Base-by-base conservation (phyloP, 805 yeast species). In the Vanderwaltozyma tropicalis region DNA sequence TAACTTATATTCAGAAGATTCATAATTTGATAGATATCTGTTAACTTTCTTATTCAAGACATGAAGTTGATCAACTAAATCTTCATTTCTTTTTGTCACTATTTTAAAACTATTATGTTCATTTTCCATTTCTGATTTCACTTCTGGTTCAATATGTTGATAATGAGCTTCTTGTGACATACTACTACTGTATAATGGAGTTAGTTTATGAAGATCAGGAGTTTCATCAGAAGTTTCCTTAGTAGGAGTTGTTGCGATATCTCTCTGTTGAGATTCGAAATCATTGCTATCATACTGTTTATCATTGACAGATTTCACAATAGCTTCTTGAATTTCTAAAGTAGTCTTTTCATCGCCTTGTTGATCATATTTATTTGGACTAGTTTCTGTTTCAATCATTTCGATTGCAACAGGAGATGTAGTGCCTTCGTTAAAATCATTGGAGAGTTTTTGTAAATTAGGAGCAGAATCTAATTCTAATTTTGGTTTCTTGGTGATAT, bases 341-440 rank as follows among this genome's bases (percentile, higher is more conserved):
- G 39, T 25, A 16, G 26, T 35, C 16, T 30, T 11, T 11, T 33
- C 25, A 24, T 32, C 37, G 1, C 12, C 4, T 14, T 24, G 25
- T 18, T 32, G 15, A 3, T 26, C 25, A 12, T 26, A 25, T 10
- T 36, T 37, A 15, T 34, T 35, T 16, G 41, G 43, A 21, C 41
- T 40, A 28, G 29, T 37, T 5, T 37, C 26, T 11, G 34, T 32
- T 14, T 46, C 49, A 10, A 50, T 28, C 59, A 56, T 55, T 37
- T 51, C 52, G 16, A 56, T 56, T n/a, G 47, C 49, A 18, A 41
- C 50, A 1, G 59, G 60, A 5, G 57, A 50, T 8, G 38, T 34
- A 19, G 29, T 30, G 15, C 18, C 32, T 20, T 36, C 37, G 15
- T 14, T 19, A 14, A 11, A 32, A 26, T 22, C 28, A 10, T 25